A percentile compares a stretch with the other conserved stretches of the same genome.
Conservation (phyloP, 2,329 filamentous ascomycete genomes). For the Knoxdaviesia proteae region DNA sequence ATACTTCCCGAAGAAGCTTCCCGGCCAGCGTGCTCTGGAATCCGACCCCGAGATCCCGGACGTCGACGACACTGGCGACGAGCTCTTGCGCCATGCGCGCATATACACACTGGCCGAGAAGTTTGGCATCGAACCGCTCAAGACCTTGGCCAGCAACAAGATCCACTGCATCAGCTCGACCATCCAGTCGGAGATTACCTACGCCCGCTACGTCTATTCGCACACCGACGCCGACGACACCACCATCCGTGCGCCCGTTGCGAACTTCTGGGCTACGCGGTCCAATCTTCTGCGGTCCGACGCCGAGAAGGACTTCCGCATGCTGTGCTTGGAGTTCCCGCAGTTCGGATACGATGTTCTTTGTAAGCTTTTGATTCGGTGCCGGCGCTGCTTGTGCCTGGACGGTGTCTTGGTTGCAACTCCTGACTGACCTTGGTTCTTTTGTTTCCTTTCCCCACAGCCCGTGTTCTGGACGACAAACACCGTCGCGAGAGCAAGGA, state of each 20-base stretch:
- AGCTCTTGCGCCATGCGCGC: constrained; percentile 72
- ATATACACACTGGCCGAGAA: constrained; percentile 78
- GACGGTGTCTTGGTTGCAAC: constrained; percentile 5
- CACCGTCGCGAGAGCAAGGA: constrained; percentile 41
- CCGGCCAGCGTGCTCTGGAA: constrained; percentile 47
- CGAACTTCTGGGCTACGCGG: constrained; percentile 74
- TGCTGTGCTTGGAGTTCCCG: constrained; percentile 71
- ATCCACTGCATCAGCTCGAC: constrained; percentile 82
- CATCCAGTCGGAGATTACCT: constrained; percentile 74
- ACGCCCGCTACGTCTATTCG: constrained; percentile 76
- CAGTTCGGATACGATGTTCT: constrained; percentile 89
- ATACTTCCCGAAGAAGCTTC: constrained; percentile 52
- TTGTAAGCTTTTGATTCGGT: constrained; percentile 26
- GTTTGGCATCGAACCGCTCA: constrained; percentile 46
- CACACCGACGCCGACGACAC: constrained; percentile 49
- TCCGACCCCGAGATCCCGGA: constrained; percentile 40
- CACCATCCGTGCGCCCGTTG: constrained; percentile 61
- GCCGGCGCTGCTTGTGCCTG: not conserved
- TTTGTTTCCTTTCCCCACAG: constrained; percentile 13
- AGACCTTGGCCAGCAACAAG: constrained; percentile 63
- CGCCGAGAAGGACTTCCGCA: constrained; percentile 67
- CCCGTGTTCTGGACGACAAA: constrained; percentile 44
- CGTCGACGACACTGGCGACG: constrained; percentile 58
- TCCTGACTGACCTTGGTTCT: constrained; percentile 5
- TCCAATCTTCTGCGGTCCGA: constrained; percentile 67